phyloP scores from a whole-genome alignment of 805 yeast species.

The Candida methanosorbosa region DNA sequence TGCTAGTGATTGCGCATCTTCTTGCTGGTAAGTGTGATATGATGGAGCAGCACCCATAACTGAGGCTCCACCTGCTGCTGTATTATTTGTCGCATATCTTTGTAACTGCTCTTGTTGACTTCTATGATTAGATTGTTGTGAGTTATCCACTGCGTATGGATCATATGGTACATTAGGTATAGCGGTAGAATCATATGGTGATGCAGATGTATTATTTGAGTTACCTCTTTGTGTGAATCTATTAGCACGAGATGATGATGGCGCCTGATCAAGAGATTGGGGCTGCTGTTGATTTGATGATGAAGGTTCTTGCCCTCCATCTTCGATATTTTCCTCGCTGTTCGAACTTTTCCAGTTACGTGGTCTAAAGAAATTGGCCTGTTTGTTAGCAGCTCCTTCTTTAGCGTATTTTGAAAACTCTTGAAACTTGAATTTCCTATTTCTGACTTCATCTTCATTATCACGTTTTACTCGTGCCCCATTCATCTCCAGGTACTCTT shows the following conservation, averaged over 20 bases:
- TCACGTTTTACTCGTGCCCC: conserved; percentile 33
- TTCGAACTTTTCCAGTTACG: conserved; percentile 10
- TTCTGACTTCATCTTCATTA: conserved; percentile 11
- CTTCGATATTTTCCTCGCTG: no score
- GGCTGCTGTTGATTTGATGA: background rate
- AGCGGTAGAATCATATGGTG: conserved; percentile 4
- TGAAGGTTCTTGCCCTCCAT: background rate
- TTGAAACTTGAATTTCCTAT: conserved; percentile 32
- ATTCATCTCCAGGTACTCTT: conserved; percentile 31
- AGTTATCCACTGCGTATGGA: background rate
- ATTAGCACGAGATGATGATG: background rate
- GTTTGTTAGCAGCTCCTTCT: conserved; percentile 20
- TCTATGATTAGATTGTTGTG: background rate
- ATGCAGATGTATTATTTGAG: background rate
- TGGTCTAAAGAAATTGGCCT: conserved; percentile 5
- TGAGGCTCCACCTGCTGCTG: no score
- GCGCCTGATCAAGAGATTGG: background rate
- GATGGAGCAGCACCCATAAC: conserved; percentile 1
- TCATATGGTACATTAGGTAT: conserved; percentile 9
- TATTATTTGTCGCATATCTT: background rate
- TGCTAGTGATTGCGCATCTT: conserved; percentile 2
- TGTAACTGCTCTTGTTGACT: background rate
- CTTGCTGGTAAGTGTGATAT: conserved; percentile 7
- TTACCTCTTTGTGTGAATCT: background rate
- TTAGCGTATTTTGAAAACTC: conserved; percentile 41